A percentile compares a stretch with the other conserved stretches of the same genome.
phyloP scores from a whole-genome alignment of 176 grass and related monocot species.

The Poa annua region DNA sequence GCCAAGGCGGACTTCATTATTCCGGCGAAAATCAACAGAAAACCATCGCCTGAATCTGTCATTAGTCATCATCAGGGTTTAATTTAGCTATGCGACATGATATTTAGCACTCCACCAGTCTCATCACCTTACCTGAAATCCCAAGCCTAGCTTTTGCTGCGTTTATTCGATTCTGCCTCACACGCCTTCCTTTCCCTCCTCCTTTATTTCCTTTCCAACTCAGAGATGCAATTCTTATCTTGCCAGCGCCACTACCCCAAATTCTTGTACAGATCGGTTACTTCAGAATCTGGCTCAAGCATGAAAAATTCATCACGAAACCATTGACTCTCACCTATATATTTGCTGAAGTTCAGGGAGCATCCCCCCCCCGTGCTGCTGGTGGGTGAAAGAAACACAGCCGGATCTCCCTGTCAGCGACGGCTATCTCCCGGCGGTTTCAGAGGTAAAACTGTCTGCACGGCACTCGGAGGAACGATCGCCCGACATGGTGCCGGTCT shows the following conservation, averaged over 20 bases:
- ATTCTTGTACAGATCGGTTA: conserved; percentile 30
- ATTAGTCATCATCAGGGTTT: not conserved
- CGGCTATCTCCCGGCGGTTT: not conserved
- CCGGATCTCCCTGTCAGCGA: not conserved
- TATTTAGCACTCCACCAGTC: conserved; percentile 44
- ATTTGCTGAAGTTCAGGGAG: not conserved
- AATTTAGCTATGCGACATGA: conserved; percentile 32
- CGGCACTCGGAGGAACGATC: not conserved
- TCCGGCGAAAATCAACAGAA: not conserved
- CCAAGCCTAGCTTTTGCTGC: not conserved
- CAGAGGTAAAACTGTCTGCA: not conserved
- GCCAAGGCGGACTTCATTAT: not conserved
- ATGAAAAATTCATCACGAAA: not conserved
- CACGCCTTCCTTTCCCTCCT: conserved; percentile 25
- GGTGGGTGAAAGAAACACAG: not conserved
- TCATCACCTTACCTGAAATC: conserved; percentile 33
- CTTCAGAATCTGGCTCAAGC: conserved; percentile 24
- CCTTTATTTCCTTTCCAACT: conserved; percentile 50
- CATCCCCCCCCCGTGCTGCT: not conserved
- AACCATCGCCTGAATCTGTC: not conserved
- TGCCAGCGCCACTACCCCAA: conserved; percentile 37
- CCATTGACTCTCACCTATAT: not conserved
- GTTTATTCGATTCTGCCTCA: conserved; percentile 59
- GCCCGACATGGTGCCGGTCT: conserved; percentile 50
- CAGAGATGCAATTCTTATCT: conserved; percentile 63